Evolutionary conservation across 352 stramenopile genomes (phyloP).

Genomic region (Saprolegnia parasitica): DNA sequence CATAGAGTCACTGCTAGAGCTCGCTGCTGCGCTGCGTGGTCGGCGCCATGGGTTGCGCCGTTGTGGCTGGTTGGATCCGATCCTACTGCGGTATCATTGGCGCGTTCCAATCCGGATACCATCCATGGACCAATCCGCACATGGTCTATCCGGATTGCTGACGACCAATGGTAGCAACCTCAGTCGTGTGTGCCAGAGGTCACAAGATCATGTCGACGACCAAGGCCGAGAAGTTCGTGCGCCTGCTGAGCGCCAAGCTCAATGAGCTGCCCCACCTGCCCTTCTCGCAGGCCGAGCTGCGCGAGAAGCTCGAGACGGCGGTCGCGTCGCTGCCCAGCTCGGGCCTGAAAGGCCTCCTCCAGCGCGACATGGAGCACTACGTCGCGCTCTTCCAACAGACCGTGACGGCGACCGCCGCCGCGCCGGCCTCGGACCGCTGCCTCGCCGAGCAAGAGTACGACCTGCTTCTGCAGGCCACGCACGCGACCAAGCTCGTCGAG

Average conservation of each 20-base stretch:
- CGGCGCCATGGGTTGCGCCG: too few species aligned
- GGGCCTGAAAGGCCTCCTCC: conserved; percentile 10
- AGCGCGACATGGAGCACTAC: conserved; percentile 20
- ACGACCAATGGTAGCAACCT: background rate
- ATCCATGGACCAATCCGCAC: background rate
- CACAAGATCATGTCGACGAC: conserved; percentile 13
- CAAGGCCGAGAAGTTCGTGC: conserved; percentile 27
- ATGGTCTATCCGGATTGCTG: background rate
- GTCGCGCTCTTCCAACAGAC: conserved; percentile 1
- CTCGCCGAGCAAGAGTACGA: conserved; percentile 27
- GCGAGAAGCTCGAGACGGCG: conserved; percentile 25
- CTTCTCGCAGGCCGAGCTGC: conserved; percentile 15
- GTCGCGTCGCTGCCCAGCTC: conserved; percentile 24
- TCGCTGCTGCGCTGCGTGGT: too few species aligned
- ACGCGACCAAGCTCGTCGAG: conserved; percentile 26
- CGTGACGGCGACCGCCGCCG: background rate
- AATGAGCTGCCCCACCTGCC: conserved; percentile 19
- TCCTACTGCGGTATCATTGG: too few species aligned
- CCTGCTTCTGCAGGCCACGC: conserved; percentile 10
- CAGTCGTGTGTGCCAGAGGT: background rate
- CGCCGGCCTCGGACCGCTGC: background rate
- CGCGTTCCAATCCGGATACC: too few species aligned
- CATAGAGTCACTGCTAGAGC: too few species aligned
- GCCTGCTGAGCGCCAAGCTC: conserved; percentile 23
- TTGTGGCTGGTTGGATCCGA: too few species aligned